phyloP scores from a whole-genome alignment of 164 flowering plant species.

The Taxillus chinensis region DNA sequence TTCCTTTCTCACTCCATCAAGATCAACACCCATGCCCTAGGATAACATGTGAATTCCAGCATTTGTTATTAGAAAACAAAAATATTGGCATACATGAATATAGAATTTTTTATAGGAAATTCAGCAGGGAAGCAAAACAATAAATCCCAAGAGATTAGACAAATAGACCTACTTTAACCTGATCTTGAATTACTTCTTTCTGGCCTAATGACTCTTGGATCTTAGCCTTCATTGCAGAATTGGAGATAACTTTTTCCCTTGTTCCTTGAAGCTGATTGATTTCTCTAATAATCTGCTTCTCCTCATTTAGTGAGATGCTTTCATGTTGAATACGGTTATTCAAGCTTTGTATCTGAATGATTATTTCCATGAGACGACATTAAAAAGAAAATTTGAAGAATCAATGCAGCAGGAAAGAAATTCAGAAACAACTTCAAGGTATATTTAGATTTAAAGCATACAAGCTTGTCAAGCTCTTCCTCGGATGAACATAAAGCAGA shows the following conservation, averaged over 20 bases:
- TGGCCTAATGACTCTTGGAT: conserved; percentile 71
- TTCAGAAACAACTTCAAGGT: not conserved
- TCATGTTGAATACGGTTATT: conserved; percentile 89
- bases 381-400: not conserved
- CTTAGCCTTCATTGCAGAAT: conserved; percentile 68
- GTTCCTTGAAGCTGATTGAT: conserved; percentile 85
- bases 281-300: conserved; percentile 78
- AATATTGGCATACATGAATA: not conserved
- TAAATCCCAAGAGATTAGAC: not conserved
- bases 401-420: not conserved
- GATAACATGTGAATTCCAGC: conserved; percentile 2
- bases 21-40: conserved; percentile 66
- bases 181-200: conserved; percentile 70
- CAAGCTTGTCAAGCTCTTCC: conserved; percentile 75
- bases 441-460: conserved; percentile 23
- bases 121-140: no score
- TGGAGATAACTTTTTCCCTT: conserved; percentile 73
- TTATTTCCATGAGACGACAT: conserved; percentile 4
- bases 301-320: conserved; percentile 81
- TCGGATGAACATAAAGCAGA: conserved; percentile 69
- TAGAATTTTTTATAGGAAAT: not conserved
- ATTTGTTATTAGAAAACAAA: not conserved
- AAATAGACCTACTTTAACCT: conserved; percentile 59
- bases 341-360: conserved; percentile 57
- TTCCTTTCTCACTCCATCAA: conserved; percentile 70